Conservation (phyloP, 1,284 basidiomycete species). For the Xerocomus tenax region DNA sequence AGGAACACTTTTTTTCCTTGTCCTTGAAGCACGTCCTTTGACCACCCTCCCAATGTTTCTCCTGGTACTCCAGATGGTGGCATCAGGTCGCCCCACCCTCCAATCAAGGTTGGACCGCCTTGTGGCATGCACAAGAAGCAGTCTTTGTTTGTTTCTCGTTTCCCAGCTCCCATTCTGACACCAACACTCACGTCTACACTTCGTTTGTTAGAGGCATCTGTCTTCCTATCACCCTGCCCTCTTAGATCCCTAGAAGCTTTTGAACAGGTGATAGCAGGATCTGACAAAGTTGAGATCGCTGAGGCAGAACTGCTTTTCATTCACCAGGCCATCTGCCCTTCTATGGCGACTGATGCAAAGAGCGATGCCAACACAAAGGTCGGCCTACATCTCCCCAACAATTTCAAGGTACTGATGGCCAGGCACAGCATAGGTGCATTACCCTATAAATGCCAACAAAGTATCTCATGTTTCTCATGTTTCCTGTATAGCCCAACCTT, state of each 20-base stretch:
- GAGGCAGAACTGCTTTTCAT: neutral
- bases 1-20: neutral
- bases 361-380: too few species aligned
- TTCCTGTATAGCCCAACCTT: neutral
- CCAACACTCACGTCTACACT: neutral
- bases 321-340: neutral
- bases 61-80: neutral
- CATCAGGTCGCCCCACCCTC: neutral
- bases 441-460: too few species aligned
- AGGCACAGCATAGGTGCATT: too few species aligned
- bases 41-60: neutral
- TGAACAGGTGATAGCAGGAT: neutral
- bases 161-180: neutral
- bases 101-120: neutral
- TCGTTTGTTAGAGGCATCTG: neutral
- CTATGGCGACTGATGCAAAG: neutral
- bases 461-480: neutral
- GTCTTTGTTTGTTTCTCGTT: neutral
- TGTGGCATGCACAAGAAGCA: neutral
- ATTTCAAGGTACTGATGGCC: too few species aligned
- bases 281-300: neutral
- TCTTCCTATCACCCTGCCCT: neutral
- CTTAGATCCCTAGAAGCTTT: neutral
- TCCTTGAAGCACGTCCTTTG: neutral
- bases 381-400: too few species aligned